Evolutionary conservation across 2,329 filamentous ascomycete species (phyloP).

Genomic region (Beauveria sp.): DNA sequence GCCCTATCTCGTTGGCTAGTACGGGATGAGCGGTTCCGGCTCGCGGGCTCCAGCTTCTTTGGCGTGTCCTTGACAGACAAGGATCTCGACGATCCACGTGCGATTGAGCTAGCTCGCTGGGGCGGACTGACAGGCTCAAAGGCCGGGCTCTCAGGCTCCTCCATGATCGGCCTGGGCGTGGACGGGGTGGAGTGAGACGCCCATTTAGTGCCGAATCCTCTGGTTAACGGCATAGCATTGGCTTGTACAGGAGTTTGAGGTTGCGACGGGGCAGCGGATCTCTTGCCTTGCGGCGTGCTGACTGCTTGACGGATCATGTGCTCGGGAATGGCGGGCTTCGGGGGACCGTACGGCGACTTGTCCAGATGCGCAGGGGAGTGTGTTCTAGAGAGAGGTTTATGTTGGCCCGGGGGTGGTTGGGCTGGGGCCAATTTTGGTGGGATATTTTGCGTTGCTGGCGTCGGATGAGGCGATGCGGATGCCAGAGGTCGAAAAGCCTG

Average conservation of each 20-base stretch:
- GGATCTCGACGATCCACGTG: constrained; percentile 23
- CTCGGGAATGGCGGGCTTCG: constrained; percentile 32
- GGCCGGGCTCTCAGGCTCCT: constrained; percentile 42
- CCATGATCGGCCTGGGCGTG: constrained; percentile 38
- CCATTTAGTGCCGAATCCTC: constrained; percentile 50
- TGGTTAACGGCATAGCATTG: constrained; percentile 22
- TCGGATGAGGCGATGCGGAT: constrained; percentile 22
- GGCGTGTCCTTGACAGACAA: constrained; percentile 12
- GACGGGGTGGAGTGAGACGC: constrained; percentile 48
- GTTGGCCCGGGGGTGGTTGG: constrained; percentile 19
- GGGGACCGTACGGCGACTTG: constrained; percentile 27
- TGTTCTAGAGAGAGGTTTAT: constrained; percentile 19
- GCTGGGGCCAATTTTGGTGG: constrained; percentile 23
- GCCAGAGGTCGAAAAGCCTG: constrained; percentile 23
- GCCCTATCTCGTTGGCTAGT: constrained; percentile 27
- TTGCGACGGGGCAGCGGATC: constrained; percentile 21
- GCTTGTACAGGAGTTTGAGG: constrained; percentile 29
- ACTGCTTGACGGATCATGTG: constrained; percentile 33
- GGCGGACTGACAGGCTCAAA: constrained; percentile 54
- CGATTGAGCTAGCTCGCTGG: constrained; percentile 28
- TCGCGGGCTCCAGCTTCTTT: constrained; percentile 14
- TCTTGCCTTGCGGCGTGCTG: constrained; percentile 25
- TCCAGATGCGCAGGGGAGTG: constrained; percentile 21
- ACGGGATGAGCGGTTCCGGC: constrained; percentile 29
- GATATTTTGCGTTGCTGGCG: constrained; percentile 17